A percentile compares a stretch with the other conserved stretches of the same genome.
phyloP scores from a whole-genome alignment of 2,329 filamentous ascomycete species.

The Mollisia scopiformis region DNA sequence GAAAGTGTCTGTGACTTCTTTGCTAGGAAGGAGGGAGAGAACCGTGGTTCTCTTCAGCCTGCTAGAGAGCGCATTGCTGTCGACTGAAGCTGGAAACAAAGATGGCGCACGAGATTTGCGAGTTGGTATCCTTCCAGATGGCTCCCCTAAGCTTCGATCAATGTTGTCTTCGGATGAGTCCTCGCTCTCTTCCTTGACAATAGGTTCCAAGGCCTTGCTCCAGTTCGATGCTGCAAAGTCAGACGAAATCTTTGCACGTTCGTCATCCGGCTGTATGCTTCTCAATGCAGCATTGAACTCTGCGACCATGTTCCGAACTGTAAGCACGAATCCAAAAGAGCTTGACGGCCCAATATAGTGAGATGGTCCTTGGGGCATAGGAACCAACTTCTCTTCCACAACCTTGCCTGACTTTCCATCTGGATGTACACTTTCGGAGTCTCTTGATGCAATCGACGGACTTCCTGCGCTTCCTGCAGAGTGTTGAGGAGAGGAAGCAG shows the following conservation, averaged over 20 bases:
- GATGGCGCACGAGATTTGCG: conserved; percentile 15
- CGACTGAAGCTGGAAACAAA: conserved; percentile 21
- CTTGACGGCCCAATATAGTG: conserved; percentile 38
- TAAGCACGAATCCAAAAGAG: conserved; percentile 36
- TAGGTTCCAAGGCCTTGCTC: conserved; percentile 36
- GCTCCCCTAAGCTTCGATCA: conserved; percentile 6
- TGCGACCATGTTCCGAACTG: conserved; percentile 34
- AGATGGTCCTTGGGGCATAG: conserved; percentile 30
- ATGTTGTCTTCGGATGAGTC: conserved; percentile 27
- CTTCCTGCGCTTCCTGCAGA: conserved; percentile 18
- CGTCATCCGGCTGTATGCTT: conserved; percentile 28
- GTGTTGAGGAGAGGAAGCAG: conserved; percentile 20
- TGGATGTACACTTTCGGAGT: conserved; percentile 11
- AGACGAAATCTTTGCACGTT: conserved; percentile 28
- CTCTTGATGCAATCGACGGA: conserved; percentile 22
- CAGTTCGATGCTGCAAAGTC: conserved; percentile 34
- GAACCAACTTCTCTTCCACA: conserved; percentile 32
- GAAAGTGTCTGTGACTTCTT: conserved; percentile 41
- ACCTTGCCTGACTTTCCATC: conserved; percentile 18
- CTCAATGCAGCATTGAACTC: conserved; percentile 31
- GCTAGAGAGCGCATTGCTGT: conserved; percentile 17
- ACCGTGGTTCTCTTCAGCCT: conserved; percentile 25
- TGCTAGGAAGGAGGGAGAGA: conserved; percentile 37
- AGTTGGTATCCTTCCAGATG: conserved; percentile 1
- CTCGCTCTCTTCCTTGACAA: conserved; percentile 31